A percentile compares a stretch with the other conserved stretches of the same genome.
phyloP scores from a whole-genome alignment of 768 basidiomycete species.

The Mycena vitilis region DNA sequence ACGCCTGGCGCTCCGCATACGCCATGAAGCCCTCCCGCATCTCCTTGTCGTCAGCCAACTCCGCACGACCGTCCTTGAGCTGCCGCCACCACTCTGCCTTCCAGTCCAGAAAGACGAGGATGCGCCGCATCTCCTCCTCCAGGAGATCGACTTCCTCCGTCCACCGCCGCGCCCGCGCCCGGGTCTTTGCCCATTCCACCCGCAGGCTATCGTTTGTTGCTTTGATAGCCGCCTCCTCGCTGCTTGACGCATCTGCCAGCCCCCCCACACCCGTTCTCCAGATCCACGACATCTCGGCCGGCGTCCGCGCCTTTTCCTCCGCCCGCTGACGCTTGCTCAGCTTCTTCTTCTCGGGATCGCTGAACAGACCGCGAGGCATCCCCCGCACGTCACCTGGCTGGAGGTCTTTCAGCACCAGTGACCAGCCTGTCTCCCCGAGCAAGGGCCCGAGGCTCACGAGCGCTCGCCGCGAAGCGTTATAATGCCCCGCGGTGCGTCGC shows the following conservation, averaged over 20 bases:
- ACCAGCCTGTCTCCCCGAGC: slow-evolving; percentile 29
- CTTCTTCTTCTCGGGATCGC: slow-evolving; percentile 9
- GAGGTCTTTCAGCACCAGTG: slow-evolving; percentile 26
- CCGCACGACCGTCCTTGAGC: background rate
- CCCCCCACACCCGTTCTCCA: background rate
- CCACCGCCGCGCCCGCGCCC: background rate
- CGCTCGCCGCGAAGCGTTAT: slow-evolving; percentile 34
- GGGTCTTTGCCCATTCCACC: background rate
- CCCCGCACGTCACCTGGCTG: slow-evolving; percentile 33
- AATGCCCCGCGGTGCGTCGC: slow-evolving; percentile 30
- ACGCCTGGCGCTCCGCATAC: slow-evolving; percentile 7
- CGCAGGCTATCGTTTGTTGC: background rate
- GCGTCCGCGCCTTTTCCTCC: background rate
- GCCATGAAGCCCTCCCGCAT: slow-evolving; percentile 5
- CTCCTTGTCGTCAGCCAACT: background rate
- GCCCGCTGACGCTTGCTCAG: background rate
- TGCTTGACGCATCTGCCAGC: background rate
- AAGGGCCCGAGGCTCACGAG: slow-evolving; percentile 11
- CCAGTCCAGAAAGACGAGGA: background rate
- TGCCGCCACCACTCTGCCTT: slow-evolving; percentile 2
- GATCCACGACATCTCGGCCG: slow-evolving; percentile 9
- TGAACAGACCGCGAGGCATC: slow-evolving; percentile 25
- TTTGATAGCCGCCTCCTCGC: background rate
- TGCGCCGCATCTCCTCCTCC: slow-evolving; percentile 8
- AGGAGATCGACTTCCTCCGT: background rate